These are phyloP conservation scores for Ophiostoma piceae DNA, from an alignment of 2,329 filamentous ascomycete genomes.

Conservation along the genomic window DNA sequence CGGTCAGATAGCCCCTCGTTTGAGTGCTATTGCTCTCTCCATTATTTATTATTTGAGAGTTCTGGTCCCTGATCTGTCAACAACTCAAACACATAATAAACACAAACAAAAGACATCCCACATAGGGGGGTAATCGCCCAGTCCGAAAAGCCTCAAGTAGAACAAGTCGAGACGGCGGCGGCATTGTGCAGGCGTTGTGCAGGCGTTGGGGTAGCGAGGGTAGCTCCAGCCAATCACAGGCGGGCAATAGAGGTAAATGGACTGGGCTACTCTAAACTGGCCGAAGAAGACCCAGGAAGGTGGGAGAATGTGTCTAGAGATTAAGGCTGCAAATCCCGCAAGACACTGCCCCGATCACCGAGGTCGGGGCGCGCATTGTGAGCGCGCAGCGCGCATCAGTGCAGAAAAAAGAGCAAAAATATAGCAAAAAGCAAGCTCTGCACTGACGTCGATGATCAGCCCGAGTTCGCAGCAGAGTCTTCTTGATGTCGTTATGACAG, in stretches of 20 bases:
- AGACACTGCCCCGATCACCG: constrained; percentile 17
- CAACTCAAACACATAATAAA: background rate
- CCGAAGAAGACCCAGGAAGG: constrained; percentile 8
- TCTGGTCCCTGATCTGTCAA: background rate
- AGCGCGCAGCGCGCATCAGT: background rate
- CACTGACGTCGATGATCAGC: constrained; percentile 13
- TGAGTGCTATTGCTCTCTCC: no score
- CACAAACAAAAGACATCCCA: background rate
- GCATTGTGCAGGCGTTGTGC: no score
- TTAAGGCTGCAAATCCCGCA: background rate
- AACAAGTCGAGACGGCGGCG: background rate
- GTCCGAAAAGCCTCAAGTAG: constrained; percentile 13
- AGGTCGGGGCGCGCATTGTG: constrained; percentile 4
- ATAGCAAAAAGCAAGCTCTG: background rate
- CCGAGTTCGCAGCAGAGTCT: constrained; percentile 7
- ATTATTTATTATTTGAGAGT: no score
- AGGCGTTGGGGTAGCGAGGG: background rate
- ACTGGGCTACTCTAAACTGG: background rate
- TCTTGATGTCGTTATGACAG: no score
- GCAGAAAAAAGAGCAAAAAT: background rate
- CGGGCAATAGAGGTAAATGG: background rate
- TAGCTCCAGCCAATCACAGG: constrained; percentile 7
- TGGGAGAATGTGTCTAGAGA: background rate
- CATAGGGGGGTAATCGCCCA: background rate
- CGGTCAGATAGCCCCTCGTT: no score